Base-by-base conservation (phyloP, 75 land plant species). In the Pinus tabuliformis region DNA sequence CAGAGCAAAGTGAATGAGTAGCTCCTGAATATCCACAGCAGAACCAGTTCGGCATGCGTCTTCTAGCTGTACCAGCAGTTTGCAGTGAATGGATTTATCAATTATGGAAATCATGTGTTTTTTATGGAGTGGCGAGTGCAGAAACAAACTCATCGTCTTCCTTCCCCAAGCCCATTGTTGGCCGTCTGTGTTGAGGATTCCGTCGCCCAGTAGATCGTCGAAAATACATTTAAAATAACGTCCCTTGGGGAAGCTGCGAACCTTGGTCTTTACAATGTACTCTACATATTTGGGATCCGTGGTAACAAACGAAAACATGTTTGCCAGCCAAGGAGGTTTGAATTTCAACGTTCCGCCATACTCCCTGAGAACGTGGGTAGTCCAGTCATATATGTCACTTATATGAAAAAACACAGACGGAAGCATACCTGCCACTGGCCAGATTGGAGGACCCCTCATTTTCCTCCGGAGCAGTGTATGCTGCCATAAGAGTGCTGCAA, bases 1-100 rank as follows among this genome's bases (percentile, higher is more conserved):
- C 58, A 81, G 73, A 2, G 70, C 73, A 75, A 56, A 81, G 20
- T 79, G 79, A 20, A 79, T 58, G 24, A 83, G 39, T 0, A 83
- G 21, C 4, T 83, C 85, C 33, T 83, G 85, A 15, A 83, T 56
- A 30, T 83, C 85, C 56, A 83, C 28, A 7, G 62, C 77, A 26
- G 77, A 62, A 18, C 72, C 59, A 1, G n/a, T 62, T 30, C 72
- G 54, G 54, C 54, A 2, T 49, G 54, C 11, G 9, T 49, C 12
- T 11, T 70, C 49, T 2, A 77, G 75, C 15, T 33, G 13, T 12
- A 70, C 57, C 7, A 77, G 45, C 17, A 77, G 73, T 33, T 62
- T 61, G 75, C 52, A 14, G 36, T 33, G 22, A n/a, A 77, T 73
- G 30, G 24, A 13, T 15, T 56, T 49, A 15, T 79, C 77, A 39